Percentiles rank a stretch among this genome's conserved stretches.
Evolutionary conservation across 2,329 filamentous ascomycete genomes (phyloP).

Genomic region (Verruconis gallopava): DNA sequence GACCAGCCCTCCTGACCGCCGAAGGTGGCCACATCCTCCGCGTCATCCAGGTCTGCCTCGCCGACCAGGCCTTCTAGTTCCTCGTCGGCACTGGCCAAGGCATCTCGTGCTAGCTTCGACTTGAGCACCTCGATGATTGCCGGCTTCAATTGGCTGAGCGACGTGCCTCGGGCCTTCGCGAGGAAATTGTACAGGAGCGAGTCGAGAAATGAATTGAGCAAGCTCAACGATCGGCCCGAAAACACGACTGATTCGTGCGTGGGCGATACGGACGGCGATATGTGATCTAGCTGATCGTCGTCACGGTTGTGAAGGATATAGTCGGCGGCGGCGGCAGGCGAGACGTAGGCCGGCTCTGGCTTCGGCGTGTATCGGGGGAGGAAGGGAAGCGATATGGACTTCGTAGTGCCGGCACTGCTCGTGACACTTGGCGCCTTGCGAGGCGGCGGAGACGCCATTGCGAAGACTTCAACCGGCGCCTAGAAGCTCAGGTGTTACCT

Average conservation of each 20-base stretch:
- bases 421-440: slow-evolving; percentile 38
- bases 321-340: slow-evolving; percentile 74
- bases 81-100: slow-evolving; percentile 70
- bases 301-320: slow-evolving; percentile 85
- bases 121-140: slow-evolving; percentile 81
- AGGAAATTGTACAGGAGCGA: slow-evolving; percentile 86
- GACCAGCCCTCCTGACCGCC: slow-evolving; percentile 12
- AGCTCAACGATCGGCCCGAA: slow-evolving; percentile 55
- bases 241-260: slow-evolving; percentile 59
- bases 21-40: slow-evolving; percentile 31
- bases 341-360: slow-evolving; percentile 65
- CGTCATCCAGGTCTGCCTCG: slow-evolving; percentile 49
- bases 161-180: slow-evolving; percentile 64
- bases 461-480: slow-evolving; percentile 14
- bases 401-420: slow-evolving; percentile 30
- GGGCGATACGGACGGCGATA: slow-evolving; percentile 44
- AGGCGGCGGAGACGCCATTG: slow-evolving; percentile 21
- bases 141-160: slow-evolving; percentile 59
- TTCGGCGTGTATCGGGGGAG: slow-evolving; percentile 54
- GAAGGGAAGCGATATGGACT: slow-evolving; percentile 51
- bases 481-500: too few species aligned
- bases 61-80: slow-evolving; percentile 82
- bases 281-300: slow-evolving; percentile 56
- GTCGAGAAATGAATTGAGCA: slow-evolving; percentile 88
- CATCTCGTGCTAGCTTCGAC: slow-evolving; percentile 73